These are phyloP conservation scores for Monilinia polystroma DNA, from an alignment of 2,329 filamentous ascomycete genomes.

Conservation along the genomic window DNA sequence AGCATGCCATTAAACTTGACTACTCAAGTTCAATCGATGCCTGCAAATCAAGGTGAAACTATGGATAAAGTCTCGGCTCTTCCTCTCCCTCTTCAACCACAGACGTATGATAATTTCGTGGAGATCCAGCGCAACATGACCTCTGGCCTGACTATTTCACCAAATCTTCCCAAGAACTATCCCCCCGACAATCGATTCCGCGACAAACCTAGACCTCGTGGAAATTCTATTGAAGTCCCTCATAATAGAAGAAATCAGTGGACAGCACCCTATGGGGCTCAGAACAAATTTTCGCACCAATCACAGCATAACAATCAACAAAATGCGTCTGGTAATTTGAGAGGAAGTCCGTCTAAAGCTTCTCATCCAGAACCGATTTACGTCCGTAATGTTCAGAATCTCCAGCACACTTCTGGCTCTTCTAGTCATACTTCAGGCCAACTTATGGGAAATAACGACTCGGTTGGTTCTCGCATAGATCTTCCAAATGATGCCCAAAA, in stretches of 20 bases:
- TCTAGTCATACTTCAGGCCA: neutral
- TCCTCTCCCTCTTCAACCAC: neutral
- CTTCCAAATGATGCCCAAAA: slow-evolving; percentile 22
- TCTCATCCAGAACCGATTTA: slow-evolving; percentile 21
- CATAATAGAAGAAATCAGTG: neutral
- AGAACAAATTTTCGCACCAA: neutral
- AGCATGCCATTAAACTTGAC: slow-evolving; percentile 3
- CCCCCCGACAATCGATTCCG: neutral
- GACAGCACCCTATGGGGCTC: neutral
- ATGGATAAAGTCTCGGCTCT: neutral
- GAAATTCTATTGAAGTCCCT: neutral
- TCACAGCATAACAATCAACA: neutral
- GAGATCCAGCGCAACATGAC: neutral
- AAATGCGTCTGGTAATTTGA: neutral
- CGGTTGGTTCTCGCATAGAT: neutral
- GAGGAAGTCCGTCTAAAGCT: slow-evolving; percentile 9
- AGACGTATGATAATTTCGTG: slow-evolving; percentile 12
- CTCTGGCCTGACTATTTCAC: neutral
- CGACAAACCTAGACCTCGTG: slow-evolving; percentile 4
- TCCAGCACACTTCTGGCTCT: neutral
- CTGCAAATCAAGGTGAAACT: neutral
- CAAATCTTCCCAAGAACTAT: neutral
- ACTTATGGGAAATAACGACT: neutral
- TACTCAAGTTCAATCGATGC: neutral
- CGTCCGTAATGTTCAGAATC: slow-evolving; percentile 18